phyloP scores from a whole-genome alignment of 257 asterid genomes.

The Leonotis leonurus region DNA sequence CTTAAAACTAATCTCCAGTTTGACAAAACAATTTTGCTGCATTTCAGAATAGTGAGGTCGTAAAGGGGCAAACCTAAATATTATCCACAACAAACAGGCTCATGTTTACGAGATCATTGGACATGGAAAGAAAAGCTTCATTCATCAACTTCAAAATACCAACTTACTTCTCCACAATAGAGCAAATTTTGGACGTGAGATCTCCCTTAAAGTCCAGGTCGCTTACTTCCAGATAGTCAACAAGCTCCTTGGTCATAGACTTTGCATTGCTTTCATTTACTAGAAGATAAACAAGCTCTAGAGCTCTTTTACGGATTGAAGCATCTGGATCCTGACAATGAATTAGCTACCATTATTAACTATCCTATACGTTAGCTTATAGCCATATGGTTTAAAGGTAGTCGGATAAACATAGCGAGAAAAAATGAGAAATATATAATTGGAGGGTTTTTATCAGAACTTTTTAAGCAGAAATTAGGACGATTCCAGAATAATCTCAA shows the following conservation, averaged over 20 bases:
- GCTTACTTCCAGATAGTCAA: slow-evolving; percentile 84
- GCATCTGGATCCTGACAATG: slow-evolving; percentile 92
- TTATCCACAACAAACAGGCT: no score
- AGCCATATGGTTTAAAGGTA: neutral
- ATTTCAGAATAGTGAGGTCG: neutral
- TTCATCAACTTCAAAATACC: neutral
- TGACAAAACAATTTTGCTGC: neutral
- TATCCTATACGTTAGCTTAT: neutral
- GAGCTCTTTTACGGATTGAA: slow-evolving; percentile 94
- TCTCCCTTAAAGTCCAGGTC: slow-evolving; percentile 90
- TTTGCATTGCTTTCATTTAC: slow-evolving; percentile 83
- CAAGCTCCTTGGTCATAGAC: slow-evolving; percentile 81
- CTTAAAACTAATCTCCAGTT: neutral
- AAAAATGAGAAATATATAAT: slow-evolving; percentile 3
- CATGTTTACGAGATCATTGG: neutral
- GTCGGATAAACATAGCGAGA: slow-evolving; percentile 3
- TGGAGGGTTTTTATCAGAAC: no score
- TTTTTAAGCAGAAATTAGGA: neutral
- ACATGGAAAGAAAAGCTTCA: slow-evolving; percentile 4
- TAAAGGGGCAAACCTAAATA: neutral
- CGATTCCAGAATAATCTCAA: slow-evolving; percentile 3
- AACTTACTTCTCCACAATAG: slow-evolving; percentile 95
- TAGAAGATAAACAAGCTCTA: slow-evolving; percentile 89
- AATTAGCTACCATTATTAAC: slow-evolving; percentile 18
- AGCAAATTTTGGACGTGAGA: slow-evolving; percentile 87